These are phyloP conservation scores for Protomyces macrosporus DNA, from an alignment of 1,139 yeast genomes.

Conservation along the genomic window DNA sequence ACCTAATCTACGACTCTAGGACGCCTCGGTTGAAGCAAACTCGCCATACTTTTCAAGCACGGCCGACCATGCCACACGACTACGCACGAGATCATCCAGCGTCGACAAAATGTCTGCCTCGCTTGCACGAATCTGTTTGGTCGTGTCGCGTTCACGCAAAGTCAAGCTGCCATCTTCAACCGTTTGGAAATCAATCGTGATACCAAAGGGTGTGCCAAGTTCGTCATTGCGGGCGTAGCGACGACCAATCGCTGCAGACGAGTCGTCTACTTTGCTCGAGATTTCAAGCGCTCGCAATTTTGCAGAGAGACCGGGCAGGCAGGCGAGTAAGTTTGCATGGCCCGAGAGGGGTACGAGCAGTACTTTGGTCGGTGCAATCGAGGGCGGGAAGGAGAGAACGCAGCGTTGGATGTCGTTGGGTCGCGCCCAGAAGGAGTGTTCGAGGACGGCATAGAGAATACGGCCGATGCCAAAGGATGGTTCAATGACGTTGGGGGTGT, in stretches of 20 bases:
- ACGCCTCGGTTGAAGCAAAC: conserved; percentile 18
- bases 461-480: conserved; percentile 99
- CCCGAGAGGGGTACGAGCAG: conserved; percentile 89
- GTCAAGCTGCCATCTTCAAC: conserved; percentile 76
- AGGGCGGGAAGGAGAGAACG: conserved; percentile 87
- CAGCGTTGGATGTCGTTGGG: conserved; percentile 88
- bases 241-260: conserved; percentile 96
- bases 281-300: conserved; percentile 73
- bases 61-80: conserved; percentile 25
- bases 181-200: conserved; percentile 95
- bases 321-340: conserved; percentile 73
- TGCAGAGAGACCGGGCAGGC: conserved; percentile 53
- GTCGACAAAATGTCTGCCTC: conserved; percentile 73
- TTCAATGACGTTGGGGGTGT: conserved; percentile 94
- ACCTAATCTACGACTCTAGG: not conserved
- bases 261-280: conserved; percentile 94
- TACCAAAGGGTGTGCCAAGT: conserved; percentile 98
- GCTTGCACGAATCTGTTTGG: conserved; percentile 94
- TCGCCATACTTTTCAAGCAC: conserved; percentile 28
- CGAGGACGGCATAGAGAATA: conserved; percentile 85
- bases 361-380: conserved; percentile 97
- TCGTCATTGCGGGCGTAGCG: conserved; percentile 99
- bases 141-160: conserved; percentile 95
- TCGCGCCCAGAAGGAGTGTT: conserved; percentile 93
- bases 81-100: conserved; percentile 44